Evolutionary conservation across 202 grass and related monocot genomes (phyloP), one percentile per base, ranked within the genome.

Genomic region (Cymbopogon flexuosus): DNA sequence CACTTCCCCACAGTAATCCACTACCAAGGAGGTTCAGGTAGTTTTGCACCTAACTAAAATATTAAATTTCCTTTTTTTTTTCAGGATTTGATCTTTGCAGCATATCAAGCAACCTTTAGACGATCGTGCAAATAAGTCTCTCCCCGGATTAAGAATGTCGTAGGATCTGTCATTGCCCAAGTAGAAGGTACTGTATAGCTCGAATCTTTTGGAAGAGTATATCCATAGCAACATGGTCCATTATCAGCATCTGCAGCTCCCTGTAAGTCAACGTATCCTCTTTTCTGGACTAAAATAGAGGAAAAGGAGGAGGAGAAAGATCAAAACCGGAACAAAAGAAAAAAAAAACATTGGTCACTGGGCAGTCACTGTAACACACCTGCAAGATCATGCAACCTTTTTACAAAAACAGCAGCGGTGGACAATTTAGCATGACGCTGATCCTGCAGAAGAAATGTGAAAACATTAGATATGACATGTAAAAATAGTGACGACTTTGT

Each of bases 121-220:
- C 80, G 90, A 86, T 98, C 90, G 8, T 70, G 76, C 81, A 98
- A 87, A 82, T 98, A 98, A 42, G 92, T 92, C 81, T 94, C 88
- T 30, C 95, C 90, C 10, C 95, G 88, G 45, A 98, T 88, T 80
- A 98, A 91, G 78, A 98, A 98, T 71, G 92, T 95, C 56, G 92
- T 88, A 73, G 92, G 90, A 85, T 99, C 96, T 88, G 92, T 86
- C 62, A 82, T 95, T 61, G 96, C 76, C 92, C 96, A 99, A 75
- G 78, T 93, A 68, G 91, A 99, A 83, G 85, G 69, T 8, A 81
- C 63, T 65, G 84, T 85, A 86, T 40, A 89, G 62, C 65, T 93
- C 11, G 87, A 61, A 75, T 99, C 96, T 89, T 95, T 95, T 8
- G 83, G 86, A 49, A 99, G 93, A 73, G 96, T 99, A 75, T 84